Evolutionary conservation across 495 filamentous ascomycete species (phyloP).

Genomic region (Penicillium chermesinum): DNA sequence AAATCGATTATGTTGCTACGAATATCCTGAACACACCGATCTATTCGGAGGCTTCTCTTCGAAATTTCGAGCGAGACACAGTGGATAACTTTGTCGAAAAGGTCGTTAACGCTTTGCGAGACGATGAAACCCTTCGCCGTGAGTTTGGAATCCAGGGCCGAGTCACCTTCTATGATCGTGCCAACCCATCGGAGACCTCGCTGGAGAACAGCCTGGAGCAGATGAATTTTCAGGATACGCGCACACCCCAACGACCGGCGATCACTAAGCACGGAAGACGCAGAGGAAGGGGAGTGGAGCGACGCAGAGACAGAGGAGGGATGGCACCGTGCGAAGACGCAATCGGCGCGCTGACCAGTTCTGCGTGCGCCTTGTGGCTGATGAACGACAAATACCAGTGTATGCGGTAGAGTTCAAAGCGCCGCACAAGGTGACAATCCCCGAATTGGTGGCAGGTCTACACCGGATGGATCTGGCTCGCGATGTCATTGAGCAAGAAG

Average conservation of each 20-base stretch:
- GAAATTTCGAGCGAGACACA: conserved; percentile 24
- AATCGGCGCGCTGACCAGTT: conserved; percentile 22
- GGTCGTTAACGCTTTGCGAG: conserved; percentile 19
- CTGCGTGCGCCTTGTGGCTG: conserved; percentile 17
- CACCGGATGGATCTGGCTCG: conserved; percentile 24
- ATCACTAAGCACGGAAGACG: conserved; percentile 12
- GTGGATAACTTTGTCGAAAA: conserved; percentile 25
- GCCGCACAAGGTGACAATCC: conserved; percentile 23
- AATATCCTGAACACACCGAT: conserved; percentile 19
- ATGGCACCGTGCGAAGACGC: conserved; percentile 9
- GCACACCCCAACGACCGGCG: conserved; percentile 12
- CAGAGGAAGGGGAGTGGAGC: too few relatives aligned
- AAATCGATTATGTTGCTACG: conserved; percentile 19
- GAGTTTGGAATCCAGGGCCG: conserved; percentile 21
- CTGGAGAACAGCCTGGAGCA: conserved; percentile 20
- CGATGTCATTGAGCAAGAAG: conserved; percentile 26
- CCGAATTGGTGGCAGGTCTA: conserved; percentile 25
- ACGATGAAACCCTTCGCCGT: conserved; percentile 15
- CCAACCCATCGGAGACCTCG: conserved; percentile 11
- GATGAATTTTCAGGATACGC: conserved; percentile 16
- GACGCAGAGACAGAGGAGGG: conserved; percentile 13
- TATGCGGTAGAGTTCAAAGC: conserved; percentile 28
- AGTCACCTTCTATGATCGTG: conserved; percentile 22
- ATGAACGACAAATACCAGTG: conserved; percentile 17
- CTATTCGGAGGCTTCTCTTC: conserved; percentile 23